Evolutionary conservation across 495 filamentous ascomycete genomes (phyloP).

Genomic region (Acidomyces sp.): DNA sequence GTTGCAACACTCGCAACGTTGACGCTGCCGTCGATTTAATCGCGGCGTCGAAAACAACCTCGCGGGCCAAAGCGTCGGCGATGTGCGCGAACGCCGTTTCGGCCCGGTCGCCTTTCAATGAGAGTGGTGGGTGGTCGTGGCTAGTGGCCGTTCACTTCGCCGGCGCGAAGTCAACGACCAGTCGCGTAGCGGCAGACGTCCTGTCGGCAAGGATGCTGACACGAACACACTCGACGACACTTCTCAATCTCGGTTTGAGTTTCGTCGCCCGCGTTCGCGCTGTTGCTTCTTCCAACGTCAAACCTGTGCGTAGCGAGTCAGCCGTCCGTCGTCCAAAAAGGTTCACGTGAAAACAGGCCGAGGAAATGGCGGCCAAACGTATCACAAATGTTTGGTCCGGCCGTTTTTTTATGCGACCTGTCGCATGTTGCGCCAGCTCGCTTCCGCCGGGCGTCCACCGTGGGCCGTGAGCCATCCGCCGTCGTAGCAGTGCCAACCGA

Average conservation of each 20-base stretch:
- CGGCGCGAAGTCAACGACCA: slow-evolving; percentile 1
- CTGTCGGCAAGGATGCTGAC: slow-evolving; percentile 7
- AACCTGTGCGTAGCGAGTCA: too few species aligned
- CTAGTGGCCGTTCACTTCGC: slow-evolving; percentile 2
- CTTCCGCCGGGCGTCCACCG: background rate
- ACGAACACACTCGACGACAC: background rate
- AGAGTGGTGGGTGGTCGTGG: background rate
- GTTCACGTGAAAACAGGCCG: too few species aligned
- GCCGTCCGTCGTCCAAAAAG: too few species aligned
- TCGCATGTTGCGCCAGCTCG: too few species aligned
- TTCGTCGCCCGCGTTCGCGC: background rate
- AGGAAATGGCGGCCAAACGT: too few species aligned
- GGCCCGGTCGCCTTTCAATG: background rate
- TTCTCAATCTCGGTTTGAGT: slow-evolving; percentile 10
- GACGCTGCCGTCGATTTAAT: background rate
- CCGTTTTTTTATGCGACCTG: background rate
- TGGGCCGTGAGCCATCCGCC: background rate
- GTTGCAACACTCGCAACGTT: background rate
- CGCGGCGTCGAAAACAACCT: background rate
- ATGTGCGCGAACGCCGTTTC: background rate
- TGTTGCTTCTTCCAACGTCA: slow-evolving; percentile 4
- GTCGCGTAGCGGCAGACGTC: background rate
- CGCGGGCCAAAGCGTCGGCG: slow-evolving; percentile 1
- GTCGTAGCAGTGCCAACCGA: too few species aligned
- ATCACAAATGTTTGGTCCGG: too few species aligned